Evolutionary conservation across 768 basidiomycete species (phyloP), one percentile per base, ranked within the genome.

Genomic region (Suillus hirtellus): DNA sequence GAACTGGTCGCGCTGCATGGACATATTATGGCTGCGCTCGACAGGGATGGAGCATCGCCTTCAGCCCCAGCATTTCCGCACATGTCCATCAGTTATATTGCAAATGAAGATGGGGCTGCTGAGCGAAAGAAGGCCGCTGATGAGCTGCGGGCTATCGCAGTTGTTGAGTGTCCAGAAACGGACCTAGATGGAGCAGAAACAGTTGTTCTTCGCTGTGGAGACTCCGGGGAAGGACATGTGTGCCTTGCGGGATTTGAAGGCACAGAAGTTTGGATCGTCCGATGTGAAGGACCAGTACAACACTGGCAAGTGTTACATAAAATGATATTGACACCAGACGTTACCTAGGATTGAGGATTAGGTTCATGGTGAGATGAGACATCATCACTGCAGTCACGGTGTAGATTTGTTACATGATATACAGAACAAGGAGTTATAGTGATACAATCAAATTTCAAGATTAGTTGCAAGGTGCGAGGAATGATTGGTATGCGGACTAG

Each of bases 41-140:
- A 65, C 49, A 59, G 46, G 24, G 71, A 81, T 27, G 71, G 72
- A 5, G 63, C 82, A 9, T 75, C 81, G 27, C 79, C 83, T 1
- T 68, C 69, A 3, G 86, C 89, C 1, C 88, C 89, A 0, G 73
- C 78, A 42, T 89, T 84, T 65, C 88, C 90, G 8, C 92, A 93
- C 72, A 65, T 92, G 65, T 93, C 92, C 42, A 67, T 93, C 63
- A 87, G 84, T 69, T 93, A 93, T 70, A 86, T 92, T 64, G 79
- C 78, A 34, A 86, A 92, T 63, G 79, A 80, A n/a, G 90, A 92
- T 65, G 81, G 81, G 4, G 69, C 12, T 21, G 80, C 75, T 8
- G 83, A 88, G 72, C 83, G 90, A 50, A 75, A 77, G 24, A 78
- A 70, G 65, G 83, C 82, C 47, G 78, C 81, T 44, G 73, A 79